phyloP scores from a whole-genome alignment of 441 rosid genomes.

The Mallotus repandus region DNA sequence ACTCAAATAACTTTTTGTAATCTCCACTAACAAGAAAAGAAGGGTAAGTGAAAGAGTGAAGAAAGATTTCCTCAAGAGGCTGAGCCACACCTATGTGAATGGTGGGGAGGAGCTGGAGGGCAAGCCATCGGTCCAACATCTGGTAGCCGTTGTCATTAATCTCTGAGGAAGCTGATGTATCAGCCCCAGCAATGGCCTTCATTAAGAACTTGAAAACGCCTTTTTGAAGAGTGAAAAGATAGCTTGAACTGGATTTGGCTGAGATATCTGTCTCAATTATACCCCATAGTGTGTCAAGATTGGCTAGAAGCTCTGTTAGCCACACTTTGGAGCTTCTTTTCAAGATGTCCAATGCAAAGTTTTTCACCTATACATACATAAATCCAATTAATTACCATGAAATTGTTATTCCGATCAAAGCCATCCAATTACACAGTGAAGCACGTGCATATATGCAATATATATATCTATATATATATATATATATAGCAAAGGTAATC shows the following conservation, averaged over 20 bases:
- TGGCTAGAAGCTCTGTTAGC: slow-evolving; percentile 42
- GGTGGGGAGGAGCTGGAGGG: slow-evolving; percentile 62
- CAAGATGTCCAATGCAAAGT: slow-evolving; percentile 48
- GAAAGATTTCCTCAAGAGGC: slow-evolving; percentile 71
- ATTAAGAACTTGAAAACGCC: slow-evolving; percentile 58
- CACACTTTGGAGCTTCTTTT: slow-evolving; percentile 72
- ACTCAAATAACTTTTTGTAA: slow-evolving; percentile 51
- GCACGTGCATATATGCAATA: no score
- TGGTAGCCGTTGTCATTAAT: slow-evolving; percentile 47
- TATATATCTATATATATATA: no score
- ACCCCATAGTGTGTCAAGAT: slow-evolving; percentile 55
- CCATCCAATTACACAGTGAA: no score
- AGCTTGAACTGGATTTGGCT: slow-evolving; percentile 39
- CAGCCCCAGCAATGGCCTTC: slow-evolving; percentile 56
- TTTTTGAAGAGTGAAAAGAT: slow-evolving; percentile 44
- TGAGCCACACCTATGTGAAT: slow-evolving; percentile 39
- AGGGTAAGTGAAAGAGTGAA: slow-evolving; percentile 82
- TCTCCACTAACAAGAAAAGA: slow-evolving; percentile 45
- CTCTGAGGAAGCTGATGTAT: slow-evolving; percentile 44
- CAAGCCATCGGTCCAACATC: slow-evolving; percentile 61
- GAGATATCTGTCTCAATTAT: slow-evolving; percentile 46
- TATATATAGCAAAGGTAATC: no score
- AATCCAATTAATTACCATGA: no score
- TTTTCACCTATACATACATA: slow-evolving; percentile 42
- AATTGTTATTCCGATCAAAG: no score